Base-by-base conservation (phyloP, 2,329 filamentous ascomycete genomes). In the Decorospora gaudefroyi region DNA sequence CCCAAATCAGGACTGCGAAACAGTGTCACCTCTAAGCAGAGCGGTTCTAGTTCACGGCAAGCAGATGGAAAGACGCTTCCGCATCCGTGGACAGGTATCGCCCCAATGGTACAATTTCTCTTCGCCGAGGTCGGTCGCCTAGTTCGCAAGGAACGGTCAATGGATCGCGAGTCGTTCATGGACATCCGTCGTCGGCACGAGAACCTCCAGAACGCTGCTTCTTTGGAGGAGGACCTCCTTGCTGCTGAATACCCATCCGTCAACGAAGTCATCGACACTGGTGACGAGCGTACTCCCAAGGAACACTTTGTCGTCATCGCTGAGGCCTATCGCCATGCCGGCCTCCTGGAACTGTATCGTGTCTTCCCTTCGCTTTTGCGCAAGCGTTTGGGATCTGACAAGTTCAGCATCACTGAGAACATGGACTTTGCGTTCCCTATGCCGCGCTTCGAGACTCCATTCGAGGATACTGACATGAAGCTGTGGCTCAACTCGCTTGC, bases 301-400 rank as follows among this genome's bases (percentile, higher is more conserved):
- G 72, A 73, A 63, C 76, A 82, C 54, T 74, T 81, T 26, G 69
- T 80, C 23, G 72, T 74, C 6, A 72, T 80, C 51, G 78, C 78
- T 2, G 76, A 80, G 51, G 74, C 76, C 1, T 79, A 79, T 47
- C 75, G 78, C 22, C 76, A 74, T 39, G 72, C 76, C 2, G 79
- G 77, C 1, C 69, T 81, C 3, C 65, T 81, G 31, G 78, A 82
- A 50, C 59, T 82, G 13, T 82, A 82, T 55, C 74, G 76, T 16
- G 74, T 76, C 19, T 81, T 80, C 42, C 78, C 79, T 2, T 74
- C 77, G 19, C 65, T 78, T 23, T 66, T 79, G 1, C 70, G 68
- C n/a, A 71, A 70, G 22, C 72, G 76, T 30, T 55, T 78, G 7
- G 65, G 55, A 42, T 66, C 48, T 8, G 59, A 59, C 38, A 59